phyloP scores from a whole-genome alignment of 1,139 yeast species.

The Ashbya aceris region DNA sequence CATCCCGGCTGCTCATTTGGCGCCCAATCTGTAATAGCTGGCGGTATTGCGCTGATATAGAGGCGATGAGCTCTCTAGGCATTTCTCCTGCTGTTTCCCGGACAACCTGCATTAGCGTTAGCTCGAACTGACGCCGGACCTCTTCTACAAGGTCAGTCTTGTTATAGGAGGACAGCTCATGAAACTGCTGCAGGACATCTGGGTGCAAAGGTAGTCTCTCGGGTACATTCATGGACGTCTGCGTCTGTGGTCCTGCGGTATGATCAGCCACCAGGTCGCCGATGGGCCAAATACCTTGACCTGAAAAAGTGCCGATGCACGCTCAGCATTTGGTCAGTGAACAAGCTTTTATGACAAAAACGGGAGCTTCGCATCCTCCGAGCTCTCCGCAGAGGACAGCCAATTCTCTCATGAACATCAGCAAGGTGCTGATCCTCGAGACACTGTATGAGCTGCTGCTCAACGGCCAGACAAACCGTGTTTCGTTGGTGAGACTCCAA shows the following conservation, averaged over 20 bases:
- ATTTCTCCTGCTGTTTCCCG: slow-evolving; percentile 1
- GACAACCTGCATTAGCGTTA: slow-evolving; percentile 3
- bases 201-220: slow-evolving; percentile 8
- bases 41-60: not conserved
- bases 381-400: no score
- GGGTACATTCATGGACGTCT: slow-evolving; percentile 1
- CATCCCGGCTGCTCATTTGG: not conserved
- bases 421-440: slow-evolving; percentile 25
- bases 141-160: slow-evolving; percentile 4
- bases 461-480: slow-evolving; percentile 19
- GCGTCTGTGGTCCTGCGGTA: no score
- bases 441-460: slow-evolving; percentile 22
- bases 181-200: slow-evolving; percentile 5
- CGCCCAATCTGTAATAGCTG: not conserved
- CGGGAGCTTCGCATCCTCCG: no score
- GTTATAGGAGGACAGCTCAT: slow-evolving; percentile 3
- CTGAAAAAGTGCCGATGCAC: no score
- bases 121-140: slow-evolving; percentile 3
- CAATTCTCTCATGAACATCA: slow-evolving; percentile 8
- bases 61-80: slow-evolving; percentile 2
- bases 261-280: no score
- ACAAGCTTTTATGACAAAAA: no score
- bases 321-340: no score
- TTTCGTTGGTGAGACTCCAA: slow-evolving; percentile 26
- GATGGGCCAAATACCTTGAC: no score